These are phyloP conservation scores for Fusarium avenaceum DNA, from an alignment of 2,329 filamentous ascomycete species.

Conservation along the genomic window DNA sequence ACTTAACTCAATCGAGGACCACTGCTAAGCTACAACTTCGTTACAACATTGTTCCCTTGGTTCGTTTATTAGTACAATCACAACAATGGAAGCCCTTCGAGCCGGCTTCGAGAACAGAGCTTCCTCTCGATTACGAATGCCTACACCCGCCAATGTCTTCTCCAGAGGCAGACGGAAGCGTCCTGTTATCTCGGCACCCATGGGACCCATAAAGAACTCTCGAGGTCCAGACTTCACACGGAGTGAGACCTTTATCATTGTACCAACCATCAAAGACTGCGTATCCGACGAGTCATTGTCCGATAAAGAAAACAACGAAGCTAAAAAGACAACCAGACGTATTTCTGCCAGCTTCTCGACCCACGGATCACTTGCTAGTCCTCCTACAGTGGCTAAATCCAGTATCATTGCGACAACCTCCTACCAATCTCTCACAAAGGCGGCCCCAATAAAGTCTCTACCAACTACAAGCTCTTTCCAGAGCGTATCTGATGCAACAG, in stretches of 20 bases:
- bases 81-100: constrained; percentile 41
- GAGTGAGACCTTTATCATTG: constrained; percentile 53
- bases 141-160: constrained; percentile 30
- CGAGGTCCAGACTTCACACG: constrained; percentile 54
- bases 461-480: constrained; percentile 35
- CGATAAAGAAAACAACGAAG: constrained; percentile 14
- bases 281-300: constrained; percentile 38
- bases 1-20: too few species aligned
- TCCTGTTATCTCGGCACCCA: constrained; percentile 54
- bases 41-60: neutral
- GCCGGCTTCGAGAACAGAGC: constrained; percentile 21
- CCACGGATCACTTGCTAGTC: constrained; percentile 45
- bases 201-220: constrained; percentile 57
- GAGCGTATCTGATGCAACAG: constrained; percentile 20
- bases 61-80: neutral
- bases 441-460: constrained; percentile 23
- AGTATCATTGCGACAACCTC: constrained; percentile 45
- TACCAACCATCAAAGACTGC: constrained; percentile 56
- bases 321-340: constrained; percentile 41
- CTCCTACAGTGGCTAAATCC: constrained; percentile 51
- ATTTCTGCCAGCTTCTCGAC: constrained; percentile 52
- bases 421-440: constrained; percentile 19
- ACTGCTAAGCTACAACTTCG: neutral
- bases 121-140: constrained; percentile 28
- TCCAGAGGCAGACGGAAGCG: constrained; percentile 42